Evolutionary conservation across 495 filamentous ascomycete genomes (phyloP).

Genomic region (Xylaria grammica): DNA sequence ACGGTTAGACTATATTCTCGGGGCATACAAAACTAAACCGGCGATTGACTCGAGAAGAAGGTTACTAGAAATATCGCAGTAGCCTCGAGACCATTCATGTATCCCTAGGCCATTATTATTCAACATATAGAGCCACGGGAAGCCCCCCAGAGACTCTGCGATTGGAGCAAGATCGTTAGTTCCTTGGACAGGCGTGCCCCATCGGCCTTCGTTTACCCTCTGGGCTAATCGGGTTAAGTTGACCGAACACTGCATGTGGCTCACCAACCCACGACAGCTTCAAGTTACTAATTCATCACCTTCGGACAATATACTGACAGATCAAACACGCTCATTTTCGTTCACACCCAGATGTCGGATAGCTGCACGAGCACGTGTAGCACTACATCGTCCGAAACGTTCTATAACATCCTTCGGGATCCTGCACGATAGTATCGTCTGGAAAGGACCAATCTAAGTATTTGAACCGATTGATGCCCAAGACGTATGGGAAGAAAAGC

Average conservation of each 20-base stretch:
- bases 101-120: no score
- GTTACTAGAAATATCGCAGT: no score
- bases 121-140: no score
- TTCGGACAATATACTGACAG: background rate
- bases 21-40: background rate
- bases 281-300: no score
- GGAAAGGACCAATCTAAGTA: background rate
- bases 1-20: background rate
- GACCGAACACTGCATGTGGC: no score
- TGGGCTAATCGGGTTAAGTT: no score
- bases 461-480: slow-evolving; percentile 8
- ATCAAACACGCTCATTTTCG: background rate
- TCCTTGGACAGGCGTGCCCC: no score
- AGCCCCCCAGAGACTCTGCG: no score
- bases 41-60: background rate
- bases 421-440: background rate
- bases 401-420: background rate
- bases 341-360: background rate
- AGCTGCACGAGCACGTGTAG: slow-evolving; percentile 3
- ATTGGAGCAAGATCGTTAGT: no score
- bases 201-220: no score
- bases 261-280: no score
- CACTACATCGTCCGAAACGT: background rate
- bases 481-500: background rate
- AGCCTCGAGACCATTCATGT: no score